Percentiles rank a stretch among this genome's conserved stretches.
Conservation (phyloP, 176 grass and related monocot genomes). For the Sorghum bicolor region Sorghum_bicolor_NCBIv3 NC_012873.2:12448001-12448500, state of each 20-base stretch:
- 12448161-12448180: neutral
- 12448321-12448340: constrained; percentile 33
- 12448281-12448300: constrained; percentile 7
- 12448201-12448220: neutral
- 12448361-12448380: neutral
- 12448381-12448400: constrained; percentile 37
- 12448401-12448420: constrained; percentile 42
- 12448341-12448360: constrained; percentile 23
- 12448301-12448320: constrained; percentile 29
- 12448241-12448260: neutral
- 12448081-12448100: neutral
- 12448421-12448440: constrained; percentile 50
- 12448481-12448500: constrained; percentile 33
- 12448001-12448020: too few species aligned
- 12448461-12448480: neutral
- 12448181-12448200: neutral
- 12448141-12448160: neutral
- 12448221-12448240: neutral
- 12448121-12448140: neutral
- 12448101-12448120: neutral
- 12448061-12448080: neutral
- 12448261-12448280: constrained; percentile 19
- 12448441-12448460: constrained; percentile 52
- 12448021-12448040: too few species aligned
- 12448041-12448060: neutral